Percentiles rank a stretch among this genome's conserved stretches.
phyloP scores from a whole-genome alignment of 768 basidiomycete genomes.

The Lentinus brumalis region DNA sequence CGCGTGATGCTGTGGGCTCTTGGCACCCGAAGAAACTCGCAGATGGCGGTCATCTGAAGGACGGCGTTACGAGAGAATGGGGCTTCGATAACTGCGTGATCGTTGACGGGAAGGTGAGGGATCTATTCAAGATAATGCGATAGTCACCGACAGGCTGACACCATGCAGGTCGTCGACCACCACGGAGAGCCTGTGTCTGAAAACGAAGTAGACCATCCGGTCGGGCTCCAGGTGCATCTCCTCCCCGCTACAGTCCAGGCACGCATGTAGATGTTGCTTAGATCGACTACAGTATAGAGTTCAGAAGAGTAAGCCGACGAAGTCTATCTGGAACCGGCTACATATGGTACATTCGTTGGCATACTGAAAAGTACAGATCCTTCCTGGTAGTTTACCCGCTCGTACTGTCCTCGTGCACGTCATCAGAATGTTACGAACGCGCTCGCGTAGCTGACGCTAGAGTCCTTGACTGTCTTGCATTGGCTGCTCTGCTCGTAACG shows the following conservation, averaged over 20 bases:
- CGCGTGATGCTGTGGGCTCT: conserved; percentile 35
- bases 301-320: not conserved
- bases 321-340: not conserved
- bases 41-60: conserved; percentile 59
- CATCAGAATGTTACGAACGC: conserved; percentile 69
- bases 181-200: conserved; percentile 71
- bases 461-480: conserved; percentile 67
- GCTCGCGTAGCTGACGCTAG: conserved; percentile 97
- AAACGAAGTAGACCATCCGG: conserved; percentile 54
- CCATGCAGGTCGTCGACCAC: conserved; percentile 65
- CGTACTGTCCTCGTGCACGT: not conserved
- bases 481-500: conserved; percentile 91
- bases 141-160: not conserved
- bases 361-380: not conserved
- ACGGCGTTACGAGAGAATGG: conserved; percentile 70
- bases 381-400: not conserved
- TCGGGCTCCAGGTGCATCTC: conserved; percentile 48
- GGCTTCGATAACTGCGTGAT: conserved; percentile 76
- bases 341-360: not conserved
- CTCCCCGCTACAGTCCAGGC: conserved; percentile 2
- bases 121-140: not conserved
- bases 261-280: conserved; percentile 1
- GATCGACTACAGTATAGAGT: no score
- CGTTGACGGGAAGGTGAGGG: conserved; percentile 58
- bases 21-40: conserved; percentile 54